phyloP scores from a whole-genome alignment of 2,329 filamentous ascomycete species.

The Ramularia collo-cygni region DNA sequence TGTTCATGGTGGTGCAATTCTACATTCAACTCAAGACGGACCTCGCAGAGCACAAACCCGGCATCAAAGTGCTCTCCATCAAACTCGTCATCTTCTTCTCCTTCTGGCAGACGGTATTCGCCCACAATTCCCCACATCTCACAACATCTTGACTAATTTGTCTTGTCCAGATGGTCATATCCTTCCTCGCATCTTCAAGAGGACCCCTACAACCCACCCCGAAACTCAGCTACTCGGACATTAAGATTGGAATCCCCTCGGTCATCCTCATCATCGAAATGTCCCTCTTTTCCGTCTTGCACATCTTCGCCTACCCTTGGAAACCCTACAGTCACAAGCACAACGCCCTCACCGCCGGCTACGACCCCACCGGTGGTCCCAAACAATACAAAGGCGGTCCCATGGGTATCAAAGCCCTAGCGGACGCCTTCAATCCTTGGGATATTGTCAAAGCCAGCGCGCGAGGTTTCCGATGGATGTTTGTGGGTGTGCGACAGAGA shows the following conservation, averaged over 20 bases:
- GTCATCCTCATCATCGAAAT: conserved; percentile 78
- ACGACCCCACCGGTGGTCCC: conserved; percentile 11
- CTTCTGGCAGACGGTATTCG: conserved; percentile 66
- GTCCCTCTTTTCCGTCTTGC: conserved; percentile 69
- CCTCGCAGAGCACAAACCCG: conserved; percentile 62
- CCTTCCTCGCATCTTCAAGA: conserved; percentile 53
- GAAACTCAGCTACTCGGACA: conserved; percentile 62
- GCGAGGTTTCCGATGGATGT: conserved; percentile 71
- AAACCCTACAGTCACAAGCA: conserved; percentile 53
- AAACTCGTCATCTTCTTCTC: conserved; percentile 88
- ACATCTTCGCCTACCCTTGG: conserved; percentile 78
- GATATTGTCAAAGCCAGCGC: conserved; percentile 76
- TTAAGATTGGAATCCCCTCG: conserved; percentile 74
- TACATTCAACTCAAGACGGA: conserved; percentile 69
- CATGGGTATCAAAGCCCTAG: conserved; percentile 57
- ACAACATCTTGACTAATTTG: conserved; percentile 7
- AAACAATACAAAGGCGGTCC: conserved; percentile 55
- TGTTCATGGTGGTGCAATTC: conserved; percentile 85
- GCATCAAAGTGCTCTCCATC: conserved; percentile 77
- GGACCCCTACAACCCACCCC: conserved; percentile 57
- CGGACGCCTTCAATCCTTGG: conserved; percentile 71
- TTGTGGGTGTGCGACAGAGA: conserved; percentile 62
- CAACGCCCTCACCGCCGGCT: conserved; percentile 20
- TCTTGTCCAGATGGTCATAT: conserved; percentile 48
- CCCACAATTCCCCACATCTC: not conserved